Evolutionary conservation across 2,329 filamentous ascomycete species (phyloP), one percentile per base, ranked within the genome.

Genomic region (Malbranchea zuffiana): DNA sequence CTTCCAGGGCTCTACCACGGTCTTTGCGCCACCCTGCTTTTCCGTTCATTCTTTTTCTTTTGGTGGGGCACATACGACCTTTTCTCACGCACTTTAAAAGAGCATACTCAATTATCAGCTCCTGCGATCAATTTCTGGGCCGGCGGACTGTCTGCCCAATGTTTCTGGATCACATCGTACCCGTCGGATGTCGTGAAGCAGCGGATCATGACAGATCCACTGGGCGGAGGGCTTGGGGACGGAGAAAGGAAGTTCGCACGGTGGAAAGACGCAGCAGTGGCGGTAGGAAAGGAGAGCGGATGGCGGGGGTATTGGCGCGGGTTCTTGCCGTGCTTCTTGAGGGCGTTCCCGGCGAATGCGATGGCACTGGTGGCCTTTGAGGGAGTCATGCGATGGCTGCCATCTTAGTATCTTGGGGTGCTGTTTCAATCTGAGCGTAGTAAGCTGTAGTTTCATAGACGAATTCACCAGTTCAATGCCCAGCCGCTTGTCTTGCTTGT

Each of bases 21-120:
- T 0, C 71, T 98, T 8, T 67, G 63, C 24, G 83, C 90, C 1
- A 96, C 90, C 0, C 66, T 96, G 32, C 61, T 96, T 32, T 96
- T 96, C 66, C 75, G 90, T 12, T 76, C 78, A 10, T 93, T 88
- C 65, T 98, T 98, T 69, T 95, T 94, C 71, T 90, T 80, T 66
- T 96, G 87, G 87, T 98, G 90, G 90, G 78, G 79, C n/a, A 82
- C 78, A 42, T 98, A 98, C 65, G 88, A 95, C 52, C 50, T 94
- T 19, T 72, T 96, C 48, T 82, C 83, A 4, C 69, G 75, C 15
- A 63, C 70, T 41, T 66, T 96, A 54, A 67, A 73, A 37, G 60
- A 73, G 12, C 67, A 76, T 50, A 94, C 87, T 2, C 61, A 50
- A 8, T 64, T 95, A 37, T 81, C 81, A 37, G 75, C 76, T 0